Base-by-base conservation (phyloP, 768 basidiomycete species). In the Tremella fuciformis region DNA sequence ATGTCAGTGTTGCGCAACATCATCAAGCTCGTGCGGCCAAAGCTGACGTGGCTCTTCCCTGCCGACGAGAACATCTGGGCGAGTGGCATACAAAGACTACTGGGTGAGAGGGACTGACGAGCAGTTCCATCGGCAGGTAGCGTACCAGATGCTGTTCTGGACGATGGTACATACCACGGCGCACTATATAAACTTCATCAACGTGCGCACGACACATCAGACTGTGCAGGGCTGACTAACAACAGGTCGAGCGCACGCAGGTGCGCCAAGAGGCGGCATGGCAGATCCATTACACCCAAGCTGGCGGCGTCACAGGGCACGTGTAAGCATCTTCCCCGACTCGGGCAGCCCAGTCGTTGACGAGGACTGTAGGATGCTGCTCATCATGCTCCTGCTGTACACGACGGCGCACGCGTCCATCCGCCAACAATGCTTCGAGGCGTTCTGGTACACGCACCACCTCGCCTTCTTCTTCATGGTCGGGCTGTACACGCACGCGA, bases 371-470 rank as follows among this genome's bases (percentile, higher is more conserved):
- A 65, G 64, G 77, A 92, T 94, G 91, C 84, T 94, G 41, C 80
- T 96, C 60, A 85, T 92, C 76, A 91, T 97, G 89, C 76, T 97
- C 64, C 75, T 91, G 68, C 91, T 94, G 83, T 94, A 93, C 76
- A 84, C 88, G 40, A 92, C 91, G 19, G 91, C 92, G 2, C 89
- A 92, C 77, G 82, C 84, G 71, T 91, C 88, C 78, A 86, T 97
- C 63, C 87, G 92, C 65, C 77, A 83, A 60, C 89, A 91, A 77
- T 89, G 86, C 80, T 96, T 93, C 78, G 92, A 97, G 77, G 89
- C 84, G 1, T 97, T 97, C 81, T 94, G 91, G 91, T 94, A 92
- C 77, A 92, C 91, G 34, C 92, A 94, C 65, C 92, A 93, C 42
- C 59, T 73, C 22, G 62, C 66, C 0, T 61, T 64, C 59, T 64